phyloP scores from a whole-genome alignment of 2,329 filamentous ascomycete genomes.

The Biscogniauxia mediterranea region DNA sequence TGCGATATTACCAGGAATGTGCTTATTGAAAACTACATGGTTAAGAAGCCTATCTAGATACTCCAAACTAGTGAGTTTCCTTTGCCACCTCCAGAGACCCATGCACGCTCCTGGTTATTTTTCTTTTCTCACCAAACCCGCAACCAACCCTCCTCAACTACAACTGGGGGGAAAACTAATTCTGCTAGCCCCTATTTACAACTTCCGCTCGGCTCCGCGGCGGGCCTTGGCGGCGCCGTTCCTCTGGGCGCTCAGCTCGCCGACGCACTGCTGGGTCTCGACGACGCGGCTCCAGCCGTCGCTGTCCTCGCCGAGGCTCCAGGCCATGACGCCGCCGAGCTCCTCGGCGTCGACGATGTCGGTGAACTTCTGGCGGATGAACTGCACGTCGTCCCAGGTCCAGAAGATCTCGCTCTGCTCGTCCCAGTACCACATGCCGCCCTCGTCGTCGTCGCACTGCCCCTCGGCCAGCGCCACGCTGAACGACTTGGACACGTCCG shows the following conservation, averaged over 20 bases:
- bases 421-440: constrained; percentile 70
- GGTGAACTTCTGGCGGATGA: constrained; percentile 60
- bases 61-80: no score
- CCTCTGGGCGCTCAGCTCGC: neutral
- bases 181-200: no score
- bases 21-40: no score
- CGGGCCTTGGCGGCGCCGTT: neutral
- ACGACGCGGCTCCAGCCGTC: constrained; percentile 42
- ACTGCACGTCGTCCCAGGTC: constrained; percentile 64
- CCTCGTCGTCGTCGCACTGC: constrained; percentile 52
- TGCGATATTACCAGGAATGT: no score
- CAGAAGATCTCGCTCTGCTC: constrained; percentile 59
- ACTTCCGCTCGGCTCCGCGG: no score
- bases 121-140: no score
- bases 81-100: no score
- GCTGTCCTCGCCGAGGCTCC: constrained; percentile 69
- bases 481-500: constrained; percentile 12
- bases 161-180: no score
- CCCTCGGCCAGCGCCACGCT: constrained; percentile 47
- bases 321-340: constrained; percentile 71
- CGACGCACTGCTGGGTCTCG: constrained; percentile 16
- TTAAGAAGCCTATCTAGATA: no score
- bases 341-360: constrained; percentile 52
- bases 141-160: no score
- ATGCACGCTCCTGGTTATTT: no score